Evolutionary conservation across 371 early-diverging fungal genomes (phyloP).

Genomic region (Umbelopsis sp.): DNA sequence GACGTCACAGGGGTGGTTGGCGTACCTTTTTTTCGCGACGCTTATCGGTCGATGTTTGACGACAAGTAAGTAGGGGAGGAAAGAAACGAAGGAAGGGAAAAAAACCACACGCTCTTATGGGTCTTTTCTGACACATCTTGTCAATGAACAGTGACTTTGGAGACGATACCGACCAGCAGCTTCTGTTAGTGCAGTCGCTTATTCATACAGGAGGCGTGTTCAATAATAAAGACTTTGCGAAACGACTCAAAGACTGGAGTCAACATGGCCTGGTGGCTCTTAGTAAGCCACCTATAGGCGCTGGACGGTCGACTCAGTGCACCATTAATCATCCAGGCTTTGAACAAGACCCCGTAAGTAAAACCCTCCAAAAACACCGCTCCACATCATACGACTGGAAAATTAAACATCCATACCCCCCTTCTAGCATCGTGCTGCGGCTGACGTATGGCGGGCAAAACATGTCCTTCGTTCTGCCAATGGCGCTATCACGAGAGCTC

Average conservation of each 20-base stretch:
- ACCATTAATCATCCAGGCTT: conserved; percentile 52
- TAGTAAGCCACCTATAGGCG: conserved; percentile 57
- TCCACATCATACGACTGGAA: no score
- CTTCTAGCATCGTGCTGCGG: conserved; percentile 35
- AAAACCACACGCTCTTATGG: not conserved
- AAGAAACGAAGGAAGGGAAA: not conserved
- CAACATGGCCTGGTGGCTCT: conserved; percentile 54
- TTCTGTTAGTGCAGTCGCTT: conserved; percentile 60
- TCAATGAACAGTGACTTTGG: conserved; percentile 58
- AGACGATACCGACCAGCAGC: conserved; percentile 69
- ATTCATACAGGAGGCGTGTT: conserved; percentile 56
- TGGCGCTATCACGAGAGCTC: conserved; percentile 68
- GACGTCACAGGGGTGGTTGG: conserved; percentile 24
- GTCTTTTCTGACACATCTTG: not conserved
- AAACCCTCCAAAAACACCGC: not conserved
- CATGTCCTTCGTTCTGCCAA: conserved; percentile 52
- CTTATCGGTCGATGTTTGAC: conserved; percentile 41
- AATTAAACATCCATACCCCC: not conserved
- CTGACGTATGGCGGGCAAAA: conserved; percentile 35
- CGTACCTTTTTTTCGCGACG: conserved; percentile 40
- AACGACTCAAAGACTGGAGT: conserved; percentile 51
- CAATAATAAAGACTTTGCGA: conserved; percentile 53
- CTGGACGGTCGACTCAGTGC: conserved; percentile 57
- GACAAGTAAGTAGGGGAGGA: conserved; percentile 40
- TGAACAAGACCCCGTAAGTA: conserved; percentile 35